Conservation (phyloP, 129 eudicot genomes). For the Flaveria trinervia region DNA sequence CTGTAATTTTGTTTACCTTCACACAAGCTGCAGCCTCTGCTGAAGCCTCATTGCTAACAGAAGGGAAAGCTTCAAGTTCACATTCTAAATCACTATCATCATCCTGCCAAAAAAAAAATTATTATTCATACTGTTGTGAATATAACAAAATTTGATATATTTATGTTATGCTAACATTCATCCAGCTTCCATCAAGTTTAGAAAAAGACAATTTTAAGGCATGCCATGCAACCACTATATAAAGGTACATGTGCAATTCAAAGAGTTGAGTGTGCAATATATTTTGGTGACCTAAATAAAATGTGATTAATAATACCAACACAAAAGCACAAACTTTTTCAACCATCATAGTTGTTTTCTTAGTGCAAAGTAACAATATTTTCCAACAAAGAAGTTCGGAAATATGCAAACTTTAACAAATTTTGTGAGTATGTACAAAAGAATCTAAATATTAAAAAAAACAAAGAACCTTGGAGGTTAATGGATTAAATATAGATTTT, state of each 20-base stretch:
- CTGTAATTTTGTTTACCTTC: constrained; percentile 49
- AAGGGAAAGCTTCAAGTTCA: constrained; percentile 82
- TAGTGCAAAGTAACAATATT: not conserved
- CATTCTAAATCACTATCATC: constrained; percentile 91
- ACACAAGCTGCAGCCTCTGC: constrained; percentile 86
- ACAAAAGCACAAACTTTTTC: not conserved
- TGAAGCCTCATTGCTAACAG: constrained; percentile 70
- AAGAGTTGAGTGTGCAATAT: not conserved
- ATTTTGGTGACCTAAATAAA: constrained; percentile 5
- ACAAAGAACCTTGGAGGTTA: not conserved
- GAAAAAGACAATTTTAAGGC: not conserved
- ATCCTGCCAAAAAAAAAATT: constrained; percentile 49
- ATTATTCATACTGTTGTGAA: not conserved
- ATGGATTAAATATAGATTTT: too few relatives aligned
- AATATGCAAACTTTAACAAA: not conserved
- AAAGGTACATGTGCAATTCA: not conserved
- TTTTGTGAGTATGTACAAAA: not conserved
- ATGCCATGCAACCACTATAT: too few relatives aligned
- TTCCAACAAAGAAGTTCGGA: not conserved
- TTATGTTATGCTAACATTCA: not conserved
- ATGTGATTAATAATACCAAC: not conserved
- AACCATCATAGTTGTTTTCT: not conserved
- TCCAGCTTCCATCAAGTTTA: not conserved
- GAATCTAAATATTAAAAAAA: not conserved
- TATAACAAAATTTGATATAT: not conserved